Evolutionary conservation across 345 rosid genomes (phyloP).

Genomic region (Psidium guajava): DNA sequence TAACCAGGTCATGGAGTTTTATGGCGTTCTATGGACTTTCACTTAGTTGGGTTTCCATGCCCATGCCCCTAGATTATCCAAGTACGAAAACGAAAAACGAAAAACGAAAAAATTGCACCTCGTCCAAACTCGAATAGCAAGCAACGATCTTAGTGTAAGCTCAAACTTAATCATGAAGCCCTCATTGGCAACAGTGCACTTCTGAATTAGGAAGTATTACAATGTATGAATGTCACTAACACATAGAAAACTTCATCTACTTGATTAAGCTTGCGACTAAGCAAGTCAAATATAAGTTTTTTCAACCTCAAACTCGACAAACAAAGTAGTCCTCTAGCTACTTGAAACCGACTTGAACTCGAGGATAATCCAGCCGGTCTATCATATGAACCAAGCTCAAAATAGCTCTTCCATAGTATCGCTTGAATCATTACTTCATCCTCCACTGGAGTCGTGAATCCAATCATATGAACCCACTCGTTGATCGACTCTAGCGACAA

Average conservation of each 20-base stretch:
- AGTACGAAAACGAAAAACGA: neutral
- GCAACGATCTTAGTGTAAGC: too few species aligned
- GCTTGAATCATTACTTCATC: neutral
- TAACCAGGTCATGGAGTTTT: neutral
- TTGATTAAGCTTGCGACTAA: neutral
- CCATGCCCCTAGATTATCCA: neutral
- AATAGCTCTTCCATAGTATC: neutral
- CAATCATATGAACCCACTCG: neutral
- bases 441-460: neutral
- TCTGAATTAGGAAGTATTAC: neutral
- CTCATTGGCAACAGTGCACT: neutral
- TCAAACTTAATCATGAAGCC: too few species aligned
- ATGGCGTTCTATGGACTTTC: neutral
- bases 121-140: neutral
- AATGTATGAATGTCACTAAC: neutral
- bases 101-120: neutral
- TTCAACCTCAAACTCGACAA: neutral
- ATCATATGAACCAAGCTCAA: neutral
- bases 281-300: neutral
- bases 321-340: neutral
- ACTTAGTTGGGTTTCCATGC: neutral
- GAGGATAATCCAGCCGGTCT: neutral
- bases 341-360: neutral
- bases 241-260: neutral
- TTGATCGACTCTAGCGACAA: too few species aligned